Conservation (phyloP, 2,329 filamentous ascomycete genomes). For the Aspergillus transmontanensis region DNA sequence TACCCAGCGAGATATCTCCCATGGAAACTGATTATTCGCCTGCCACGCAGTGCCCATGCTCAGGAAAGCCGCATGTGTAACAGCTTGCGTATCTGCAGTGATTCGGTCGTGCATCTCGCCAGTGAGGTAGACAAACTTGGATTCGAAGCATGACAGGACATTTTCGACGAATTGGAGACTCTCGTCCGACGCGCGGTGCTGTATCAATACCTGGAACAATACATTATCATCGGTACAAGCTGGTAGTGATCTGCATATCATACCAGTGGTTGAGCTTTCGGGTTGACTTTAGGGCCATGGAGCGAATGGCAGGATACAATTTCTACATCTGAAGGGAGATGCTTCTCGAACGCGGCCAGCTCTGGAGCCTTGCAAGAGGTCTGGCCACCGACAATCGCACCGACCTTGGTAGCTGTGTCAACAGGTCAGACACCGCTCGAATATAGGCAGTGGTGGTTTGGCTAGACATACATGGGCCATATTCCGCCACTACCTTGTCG, state of each 20-base stretch:
- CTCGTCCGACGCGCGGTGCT: slow-evolving; percentile 80
- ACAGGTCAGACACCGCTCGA: slow-evolving; percentile 28
- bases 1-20: slow-evolving; percentile 93
- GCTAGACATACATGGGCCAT: slow-evolving; percentile 79
- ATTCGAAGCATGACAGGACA: slow-evolving; percentile 80
- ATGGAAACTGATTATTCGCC: slow-evolving; percentile 91
- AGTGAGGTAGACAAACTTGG: slow-evolving; percentile 83
- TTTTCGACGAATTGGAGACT: slow-evolving; percentile 77
- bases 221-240: slow-evolving; percentile 17
- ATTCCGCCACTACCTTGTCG: slow-evolving; percentile 81
- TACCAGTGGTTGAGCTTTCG: slow-evolving; percentile 86
- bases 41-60: slow-evolving; percentile 99
- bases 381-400: slow-evolving; percentile 94
- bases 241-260: slow-evolving; percentile 23
- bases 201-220: slow-evolving; percentile 69
- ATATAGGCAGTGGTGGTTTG: slow-evolving; percentile 10
- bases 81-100: slow-evolving; percentile 96
- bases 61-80: slow-evolving; percentile 95
- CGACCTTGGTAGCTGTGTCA: slow-evolving; percentile 80
- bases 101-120: slow-evolving; percentile 92
- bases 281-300: slow-evolving; percentile 88
- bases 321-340: slow-evolving; percentile 84
- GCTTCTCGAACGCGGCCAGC: slow-evolving; percentile 86
- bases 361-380: slow-evolving; percentile 98
- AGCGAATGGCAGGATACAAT: slow-evolving; percentile 97